Evolutionary conservation across 2,329 filamentous ascomycete species (phyloP), one percentile per base, ranked within the genome.

Genomic region (Setomelanomma holmii): DNA sequence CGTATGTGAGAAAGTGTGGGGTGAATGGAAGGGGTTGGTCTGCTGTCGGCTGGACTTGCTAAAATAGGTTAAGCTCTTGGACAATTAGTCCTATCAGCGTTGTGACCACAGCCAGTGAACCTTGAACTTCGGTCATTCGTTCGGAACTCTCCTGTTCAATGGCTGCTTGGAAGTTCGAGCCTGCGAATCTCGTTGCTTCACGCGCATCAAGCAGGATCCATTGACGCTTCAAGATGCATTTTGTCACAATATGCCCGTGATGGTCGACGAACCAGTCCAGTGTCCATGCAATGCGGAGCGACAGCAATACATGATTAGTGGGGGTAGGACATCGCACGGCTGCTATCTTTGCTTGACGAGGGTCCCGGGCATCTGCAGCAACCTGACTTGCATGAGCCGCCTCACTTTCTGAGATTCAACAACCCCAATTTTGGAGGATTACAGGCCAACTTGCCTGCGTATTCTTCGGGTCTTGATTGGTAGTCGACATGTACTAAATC

Each of bases 21-120:
- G 65, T 64, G 62, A 45, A 55, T 42, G 42, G 50, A 59, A 53
- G 45, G 40, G 53, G 63, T 58, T 61, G 56, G 55, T 43, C 48
- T 61, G 49, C 16, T 47, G 45, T 63, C 70, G 70, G 64, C 48
- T 67, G 68, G 55, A 72, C 69, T 54, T 72, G 42, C 68, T 64
- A 38, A 33, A 55, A 23, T 19, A 45, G 55, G 43, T 30, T 49
- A 62, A 66, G 45, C 35, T 43, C 30, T 41, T 39, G 19, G 39
- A 27, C 27, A 30, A 10, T 14, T 14, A 30, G 27, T 30, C 27
- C 27, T 30, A 30, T 30, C 27, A 30, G 45, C 39, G 53, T 47
- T 48, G 46, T 30, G 45, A 35, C 17, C 30, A 50, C 38, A 38
- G 50, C 59, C 53, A 55, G 54, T 22, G 46, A 45, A 51, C 53